A percentile compares a stretch with the other conserved stretches of the same genome.
phyloP scores from a whole-genome alignment of 2,329 filamentous ascomycete genomes.

The Geosmithia flava region DNA sequence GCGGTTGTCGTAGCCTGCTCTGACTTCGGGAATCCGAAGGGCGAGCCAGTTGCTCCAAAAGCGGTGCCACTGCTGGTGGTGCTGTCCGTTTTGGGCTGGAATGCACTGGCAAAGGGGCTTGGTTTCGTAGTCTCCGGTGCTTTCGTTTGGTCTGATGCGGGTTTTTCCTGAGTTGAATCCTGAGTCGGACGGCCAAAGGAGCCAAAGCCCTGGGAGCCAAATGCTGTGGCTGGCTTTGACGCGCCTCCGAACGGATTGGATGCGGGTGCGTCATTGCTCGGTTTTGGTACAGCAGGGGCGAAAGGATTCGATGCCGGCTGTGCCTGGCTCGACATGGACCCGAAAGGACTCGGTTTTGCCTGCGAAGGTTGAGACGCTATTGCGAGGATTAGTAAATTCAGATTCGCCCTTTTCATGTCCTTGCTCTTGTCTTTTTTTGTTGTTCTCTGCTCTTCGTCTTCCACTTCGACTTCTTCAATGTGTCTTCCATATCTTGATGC shows the following conservation, averaged over 20 bases:
- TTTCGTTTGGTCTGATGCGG: background rate
- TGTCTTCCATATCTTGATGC: background rate
- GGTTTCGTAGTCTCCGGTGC: background rate
- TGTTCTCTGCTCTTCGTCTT: background rate
- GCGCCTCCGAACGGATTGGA: background rate
- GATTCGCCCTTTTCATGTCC: background rate
- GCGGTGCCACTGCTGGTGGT: background rate
- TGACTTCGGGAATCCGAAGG: background rate
- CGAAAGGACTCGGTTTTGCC: background rate
- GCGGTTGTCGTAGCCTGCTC: background rate
- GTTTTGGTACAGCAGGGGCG: background rate
- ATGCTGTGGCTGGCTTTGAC: background rate
- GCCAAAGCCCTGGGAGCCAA: background rate
- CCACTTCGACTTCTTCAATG: background rate
- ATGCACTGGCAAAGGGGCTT: slow-evolving; percentile 1
- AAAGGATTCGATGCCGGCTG: slow-evolving; percentile 1
- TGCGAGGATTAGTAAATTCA: slow-evolving; percentile 1
- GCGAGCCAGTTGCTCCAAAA: background rate
- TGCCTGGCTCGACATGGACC: background rate
- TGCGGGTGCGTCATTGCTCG: background rate
- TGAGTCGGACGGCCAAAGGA: background rate
- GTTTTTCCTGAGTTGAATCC: background rate
- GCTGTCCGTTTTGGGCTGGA: background rate
- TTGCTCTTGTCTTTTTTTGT: background rate
- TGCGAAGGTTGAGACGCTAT: background rate